A percentile compares a stretch with the other conserved stretches of the same genome.
phyloP scores from a whole-genome alignment of 371 early-diverging fungal genomes.

The Coemansia sp. region DNA sequence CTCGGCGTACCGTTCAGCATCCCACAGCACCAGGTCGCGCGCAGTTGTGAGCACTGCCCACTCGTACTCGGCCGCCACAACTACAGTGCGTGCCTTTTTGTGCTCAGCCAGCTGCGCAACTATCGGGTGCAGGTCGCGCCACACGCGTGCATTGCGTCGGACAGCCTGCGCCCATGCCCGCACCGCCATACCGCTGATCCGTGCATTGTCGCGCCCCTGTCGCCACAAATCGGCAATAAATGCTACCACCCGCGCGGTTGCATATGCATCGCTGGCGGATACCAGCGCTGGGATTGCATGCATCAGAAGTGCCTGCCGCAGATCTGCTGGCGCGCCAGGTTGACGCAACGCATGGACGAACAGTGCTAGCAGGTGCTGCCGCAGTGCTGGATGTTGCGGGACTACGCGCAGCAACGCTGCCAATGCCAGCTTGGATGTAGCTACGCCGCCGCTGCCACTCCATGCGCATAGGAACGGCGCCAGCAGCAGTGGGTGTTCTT shows the following conservation, averaged over 20 bases:
- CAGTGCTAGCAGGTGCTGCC: constrained; percentile 2
- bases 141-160: constrained; percentile 28
- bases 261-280: background rate
- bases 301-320: background rate
- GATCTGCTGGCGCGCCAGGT: background rate
- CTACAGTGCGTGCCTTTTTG: constrained; percentile 10
- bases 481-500: constrained; percentile 12
- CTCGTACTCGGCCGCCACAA: constrained; percentile 19
- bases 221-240: background rate
- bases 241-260: background rate
- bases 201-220: background rate
- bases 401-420: background rate
- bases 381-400: background rate
- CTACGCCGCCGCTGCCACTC: background rate
- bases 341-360: background rate
- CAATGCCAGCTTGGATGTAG: background rate
- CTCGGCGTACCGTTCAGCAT: constrained; percentile 32
- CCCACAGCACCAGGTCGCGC: constrained; percentile 22
- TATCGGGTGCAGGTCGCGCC: constrained; percentile 29
- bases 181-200: constrained; percentile 26
- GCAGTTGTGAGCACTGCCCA: constrained; percentile 31
- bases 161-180: constrained; percentile 30
- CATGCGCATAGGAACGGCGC: constrained; percentile 23
- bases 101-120: constrained; percentile 27
- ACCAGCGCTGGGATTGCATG: background rate